Base-by-base conservation (phyloP, 805 yeast species). In the Pichia manshurica region DNA sequence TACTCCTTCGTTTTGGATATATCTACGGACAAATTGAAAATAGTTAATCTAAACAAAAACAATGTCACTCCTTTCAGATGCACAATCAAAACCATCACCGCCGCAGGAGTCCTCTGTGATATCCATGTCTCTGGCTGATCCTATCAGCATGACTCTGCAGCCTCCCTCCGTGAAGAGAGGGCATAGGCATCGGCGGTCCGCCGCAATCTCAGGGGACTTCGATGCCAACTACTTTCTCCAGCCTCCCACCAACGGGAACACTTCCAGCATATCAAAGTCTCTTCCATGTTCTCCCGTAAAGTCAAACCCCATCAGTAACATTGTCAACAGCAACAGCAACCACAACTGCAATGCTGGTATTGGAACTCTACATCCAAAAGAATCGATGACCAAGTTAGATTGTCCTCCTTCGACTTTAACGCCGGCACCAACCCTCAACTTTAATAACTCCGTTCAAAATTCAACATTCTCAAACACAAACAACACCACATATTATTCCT, bases 141-240 rank as follows among this genome's bases (percentile, higher is more conserved):
- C 49, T 12, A 46, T 46, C 7, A 20, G 37, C 8, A 34, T 46
- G 15, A 7, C 51, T 8, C 64, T 71, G 1, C 64, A 55, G 21
- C 62, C 62, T 8, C 62, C 62, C 16, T 29, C 52, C 39, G 56
- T 50, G 44, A 69, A 68, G 57, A 69, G 78, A 53, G 78, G 81
- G 1, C 96, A 88, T 65, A 77, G 86, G 39, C 96, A 88, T 59
- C 78, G 87, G 58, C 70, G 96, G 45, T 87, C 96, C 0, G 89
- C 91, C 20, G 96, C 96, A 0, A 82, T 88, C 6, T 84, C 93
- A 8, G 93, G 93, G 4, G 96, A 88, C 61, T 84, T 87, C 60
- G 93, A 85, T 56, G 58, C 34, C 45, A 57, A 46, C 53, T 56
- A 4, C 39, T 60, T 6, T 42, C 35, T 60, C 12, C 57, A 53